Evolutionary conservation across 2,329 filamentous ascomycete genomes (phyloP), one percentile per base, ranked within the genome.

Genomic region (Fusarium dlaminii): DNA sequence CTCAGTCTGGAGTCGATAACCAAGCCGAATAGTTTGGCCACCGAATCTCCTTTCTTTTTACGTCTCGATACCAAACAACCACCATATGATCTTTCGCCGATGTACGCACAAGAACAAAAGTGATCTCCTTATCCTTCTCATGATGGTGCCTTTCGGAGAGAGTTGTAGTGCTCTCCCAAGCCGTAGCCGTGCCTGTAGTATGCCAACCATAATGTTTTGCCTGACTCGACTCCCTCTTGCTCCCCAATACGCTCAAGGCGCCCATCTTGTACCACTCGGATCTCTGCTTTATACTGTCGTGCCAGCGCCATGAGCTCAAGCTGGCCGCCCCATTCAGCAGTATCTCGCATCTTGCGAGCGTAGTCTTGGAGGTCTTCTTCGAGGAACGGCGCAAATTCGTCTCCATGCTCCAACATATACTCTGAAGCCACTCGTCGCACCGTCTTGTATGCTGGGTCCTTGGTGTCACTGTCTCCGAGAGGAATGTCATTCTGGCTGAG

Each of bases 81-180:
- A 63, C 65, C 68, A 77, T 63, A 71, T 78, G 66, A 70, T 70
- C 56, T 57, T 63, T 73, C 65, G 69, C 65, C 46, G 57, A 63
- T 65, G 66, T 66, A 73, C 60, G 66, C 72, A 75, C 66, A 68
- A 69, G 65, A 62, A 75, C 36, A 77, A 71, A 72, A 71, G 75
- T 70, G 65, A 74, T 73, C 57, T 52, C 61, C 61, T 68, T 66
- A 36, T 63, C 39, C 32, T n/a, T 63, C 66, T 48, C 62, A 57
- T 75, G 70, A 78, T 75, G 77, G 73, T 74, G 78, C 79, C 79
- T 86, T 89, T 76, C 90, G 83, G 80, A 99, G 83, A 60, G 95
- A 97, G 81, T 99, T 99, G 84, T 99, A 99, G 84, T 99, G 96
- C 85, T 98, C 96, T 18, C 96, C 96, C 56, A 99, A 85, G 3